Evolutionary conservation across 108 stramenopile species (phyloP).

Genomic region (Cyclotella cryptica): DNA sequence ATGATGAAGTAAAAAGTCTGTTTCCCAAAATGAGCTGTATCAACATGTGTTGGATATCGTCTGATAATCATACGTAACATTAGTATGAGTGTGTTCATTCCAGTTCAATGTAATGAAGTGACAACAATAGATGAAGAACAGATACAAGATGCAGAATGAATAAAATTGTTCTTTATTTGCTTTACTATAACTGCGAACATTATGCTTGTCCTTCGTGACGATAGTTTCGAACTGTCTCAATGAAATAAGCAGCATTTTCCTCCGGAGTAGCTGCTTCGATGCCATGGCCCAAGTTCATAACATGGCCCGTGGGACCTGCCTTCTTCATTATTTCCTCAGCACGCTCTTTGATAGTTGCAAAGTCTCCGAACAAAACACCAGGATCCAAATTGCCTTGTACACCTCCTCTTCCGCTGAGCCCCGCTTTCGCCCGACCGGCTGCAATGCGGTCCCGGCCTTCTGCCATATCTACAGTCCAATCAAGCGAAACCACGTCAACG

Average conservation of each 20-base stretch:
- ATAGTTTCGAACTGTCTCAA: constrained; percentile 94
- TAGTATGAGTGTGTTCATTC: background rate
- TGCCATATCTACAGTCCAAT: constrained; percentile 98
- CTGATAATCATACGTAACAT: background rate
- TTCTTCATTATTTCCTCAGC: constrained; percentile 93
- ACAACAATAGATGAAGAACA: background rate
- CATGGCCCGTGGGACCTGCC: constrained; percentile 91
- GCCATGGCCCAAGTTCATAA: constrained; percentile 99
- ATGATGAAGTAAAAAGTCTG: constrained; percentile 36
- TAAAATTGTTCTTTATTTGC: no score
- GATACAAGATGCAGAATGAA: background rate
- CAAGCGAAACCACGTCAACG: constrained; percentile 95
- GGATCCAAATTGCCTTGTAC: constrained; percentile 98
- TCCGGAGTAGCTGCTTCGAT: constrained; percentile 96
- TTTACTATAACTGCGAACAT: background rate
- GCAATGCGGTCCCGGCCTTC: constrained; percentile 91
- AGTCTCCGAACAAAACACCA: constrained; percentile 86
- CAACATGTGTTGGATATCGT: constrained; percentile 46
- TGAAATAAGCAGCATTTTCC: constrained; percentile 95
- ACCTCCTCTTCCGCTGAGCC: constrained; percentile 74
- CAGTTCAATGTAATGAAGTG: background rate
- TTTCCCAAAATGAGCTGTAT: constrained; percentile 56
- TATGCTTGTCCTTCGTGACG: constrained; percentile 67
- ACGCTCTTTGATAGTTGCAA: constrained; percentile 93
- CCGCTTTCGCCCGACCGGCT: constrained; percentile 67